Conservation (phyloP, 2,329 filamentous ascomycete genomes). For the Mycosphaerella sp. region DNA sequence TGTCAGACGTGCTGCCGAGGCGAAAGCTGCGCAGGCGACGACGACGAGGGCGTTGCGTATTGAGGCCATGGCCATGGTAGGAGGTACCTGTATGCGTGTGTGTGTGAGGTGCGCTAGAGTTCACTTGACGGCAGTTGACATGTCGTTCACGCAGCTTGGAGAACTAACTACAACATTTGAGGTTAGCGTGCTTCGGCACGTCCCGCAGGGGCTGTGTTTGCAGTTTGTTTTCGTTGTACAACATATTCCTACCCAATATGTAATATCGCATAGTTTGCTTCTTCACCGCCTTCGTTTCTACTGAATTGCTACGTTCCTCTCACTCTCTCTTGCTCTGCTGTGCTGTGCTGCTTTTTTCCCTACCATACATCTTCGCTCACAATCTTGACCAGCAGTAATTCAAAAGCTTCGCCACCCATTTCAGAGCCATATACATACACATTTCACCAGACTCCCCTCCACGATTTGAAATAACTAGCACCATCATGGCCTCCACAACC, state of each 20-base stretch:
- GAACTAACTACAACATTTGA: not conserved
- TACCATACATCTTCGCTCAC: not conserved
- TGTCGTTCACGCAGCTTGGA: not conserved
- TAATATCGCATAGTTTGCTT: conserved; percentile 1
- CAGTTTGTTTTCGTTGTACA: not conserved
- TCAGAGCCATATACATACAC: not conserved
- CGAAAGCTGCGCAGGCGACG: conserved; percentile 22
- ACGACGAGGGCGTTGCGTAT: conserved; percentile 13
- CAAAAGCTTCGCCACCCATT: not conserved
- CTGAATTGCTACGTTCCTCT: conserved; percentile 1
- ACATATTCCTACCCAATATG: conserved; percentile 5
- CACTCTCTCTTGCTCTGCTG: not conserved
- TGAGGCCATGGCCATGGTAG: conserved; percentile 2
- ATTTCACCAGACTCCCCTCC: not conserved
- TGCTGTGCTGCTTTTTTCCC: not conserved
- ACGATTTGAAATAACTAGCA: not conserved
- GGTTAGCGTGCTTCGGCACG: not conserved
- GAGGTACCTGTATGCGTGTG: not conserved
- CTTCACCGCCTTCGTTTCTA: conserved; percentile 3
- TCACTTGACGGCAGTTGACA: not conserved
- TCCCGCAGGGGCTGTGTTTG: not conserved
- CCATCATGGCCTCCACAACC: conserved; percentile 3
- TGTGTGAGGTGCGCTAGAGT: not conserved
- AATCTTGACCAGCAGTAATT: not conserved
- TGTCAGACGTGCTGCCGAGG: conserved; percentile 41